phyloP scores from a whole-genome alignment of 495 filamentous ascomycete genomes.

The Margaritispora aquatica region DNA sequence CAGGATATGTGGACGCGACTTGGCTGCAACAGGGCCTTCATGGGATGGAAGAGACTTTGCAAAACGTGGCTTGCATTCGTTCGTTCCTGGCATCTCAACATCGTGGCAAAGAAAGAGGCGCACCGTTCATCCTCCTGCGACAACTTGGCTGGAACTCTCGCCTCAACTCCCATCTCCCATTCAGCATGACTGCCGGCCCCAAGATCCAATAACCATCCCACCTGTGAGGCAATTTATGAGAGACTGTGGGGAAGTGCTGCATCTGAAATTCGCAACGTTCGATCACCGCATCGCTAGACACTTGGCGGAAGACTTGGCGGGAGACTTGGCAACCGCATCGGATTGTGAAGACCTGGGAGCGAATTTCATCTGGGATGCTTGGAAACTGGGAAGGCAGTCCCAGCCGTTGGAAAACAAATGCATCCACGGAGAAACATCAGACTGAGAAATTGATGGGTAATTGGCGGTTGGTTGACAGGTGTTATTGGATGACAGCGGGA shows the following conservation, averaged over 20 bases:
- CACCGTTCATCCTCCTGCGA: neutral
- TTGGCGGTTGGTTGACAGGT: neutral
- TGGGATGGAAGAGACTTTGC: neutral
- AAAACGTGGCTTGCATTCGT: no score
- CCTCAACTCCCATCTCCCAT: no score
- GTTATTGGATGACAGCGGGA: neutral
- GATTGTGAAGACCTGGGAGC: no score
- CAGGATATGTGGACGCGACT: no score
- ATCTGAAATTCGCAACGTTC: neutral
- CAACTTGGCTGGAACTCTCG: neutral
- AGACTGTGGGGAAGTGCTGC: neutral
- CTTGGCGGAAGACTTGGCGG: neutral
- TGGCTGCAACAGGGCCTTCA: neutral
- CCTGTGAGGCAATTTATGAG: no score
- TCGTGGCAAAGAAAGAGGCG: no score
- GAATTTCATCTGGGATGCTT: no score
- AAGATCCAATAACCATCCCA: neutral
- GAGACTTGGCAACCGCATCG: neutral
- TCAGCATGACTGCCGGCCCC: neutral
- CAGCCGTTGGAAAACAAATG: no score
- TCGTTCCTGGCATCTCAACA: no score
- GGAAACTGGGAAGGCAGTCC: no score
- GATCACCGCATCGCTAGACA: neutral
- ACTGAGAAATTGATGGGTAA: neutral
- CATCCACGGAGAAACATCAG: neutral